Conservation (phyloP, 75 land plant species). For the Gnetum montanum region DNA sequence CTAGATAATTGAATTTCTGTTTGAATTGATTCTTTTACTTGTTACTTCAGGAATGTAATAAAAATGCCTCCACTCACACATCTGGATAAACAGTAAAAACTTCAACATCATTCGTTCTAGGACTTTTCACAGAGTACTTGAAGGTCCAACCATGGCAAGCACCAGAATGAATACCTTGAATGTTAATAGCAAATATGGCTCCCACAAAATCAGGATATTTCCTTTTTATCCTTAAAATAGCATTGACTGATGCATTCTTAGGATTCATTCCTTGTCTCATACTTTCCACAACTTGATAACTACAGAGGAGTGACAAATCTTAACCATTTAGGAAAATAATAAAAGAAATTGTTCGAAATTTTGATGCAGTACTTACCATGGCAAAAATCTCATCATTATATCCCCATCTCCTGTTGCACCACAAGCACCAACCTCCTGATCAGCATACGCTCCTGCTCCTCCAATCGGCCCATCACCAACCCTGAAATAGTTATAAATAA, state of each 20-base stretch:
- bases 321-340: too few relatives aligned
- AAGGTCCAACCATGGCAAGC: conserved; percentile 99
- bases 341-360: too few relatives aligned
- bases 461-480: conserved; percentile 98
- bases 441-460: conserved; percentile 94
- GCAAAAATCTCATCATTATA: conserved; percentile 98
- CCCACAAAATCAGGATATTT: conserved; percentile 86
- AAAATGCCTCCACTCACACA: neutral
- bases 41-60: neutral
- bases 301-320: conserved; percentile 16
- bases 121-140: conserved; percentile 73
- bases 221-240: conserved; percentile 69
- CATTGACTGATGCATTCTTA: conserved; percentile 67
- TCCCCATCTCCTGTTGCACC: conserved; percentile 99
- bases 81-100: conserved; percentile 59
- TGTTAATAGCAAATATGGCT: conserved; percentile 79
- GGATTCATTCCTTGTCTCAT: conserved; percentile 92
- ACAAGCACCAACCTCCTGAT: conserved; percentile 95
- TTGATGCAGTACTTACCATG: conserved; percentile 48
- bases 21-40: too few relatives aligned
- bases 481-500: conserved; percentile 41
- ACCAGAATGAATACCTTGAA: conserved; percentile 71
- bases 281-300: conserved; percentile 96
- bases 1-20: too few relatives aligned
- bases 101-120: conserved; percentile 64